These are phyloP conservation scores for Arabis alpina DNA, from an alignment of 345 rosid genomes.

Conservation along the genomic window DNA sequence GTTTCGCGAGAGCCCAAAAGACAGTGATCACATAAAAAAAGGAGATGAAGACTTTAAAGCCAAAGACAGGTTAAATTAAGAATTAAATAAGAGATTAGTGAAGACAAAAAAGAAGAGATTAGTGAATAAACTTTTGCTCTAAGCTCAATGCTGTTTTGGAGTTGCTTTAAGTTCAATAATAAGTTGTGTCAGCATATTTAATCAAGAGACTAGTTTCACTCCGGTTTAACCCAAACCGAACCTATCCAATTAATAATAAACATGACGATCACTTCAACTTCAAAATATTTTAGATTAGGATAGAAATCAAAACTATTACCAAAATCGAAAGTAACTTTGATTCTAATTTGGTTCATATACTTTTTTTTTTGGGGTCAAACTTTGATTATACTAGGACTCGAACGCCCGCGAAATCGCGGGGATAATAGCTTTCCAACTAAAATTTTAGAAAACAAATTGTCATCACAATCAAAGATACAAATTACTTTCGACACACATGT, in stretches of 20 bases:
- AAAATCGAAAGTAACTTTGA: too few relatives aligned
- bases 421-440: too few relatives aligned
- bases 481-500: too few relatives aligned
- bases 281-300: background rate
- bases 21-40: background rate
- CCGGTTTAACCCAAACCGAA: background rate
- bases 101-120: background rate
- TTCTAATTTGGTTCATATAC: too few relatives aligned
- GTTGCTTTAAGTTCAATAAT: too few relatives aligned
- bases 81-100: background rate
- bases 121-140: background rate
- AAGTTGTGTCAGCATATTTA: background rate
- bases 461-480: too few relatives aligned
- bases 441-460: too few relatives aligned
- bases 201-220: conserved; percentile 7
- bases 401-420: too few relatives aligned
- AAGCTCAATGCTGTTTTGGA: background rate
- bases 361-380: too few relatives aligned
- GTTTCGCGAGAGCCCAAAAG: conserved; percentile 13
- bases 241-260: background rate
- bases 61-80: background rate
- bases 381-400: too few relatives aligned
- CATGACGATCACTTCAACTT: background rate
- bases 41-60: background rate
- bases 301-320: too few relatives aligned